phyloP scores from a whole-genome alignment of 225 moss, liverwort and hornwort species.

The Asterella californica region DNA sequence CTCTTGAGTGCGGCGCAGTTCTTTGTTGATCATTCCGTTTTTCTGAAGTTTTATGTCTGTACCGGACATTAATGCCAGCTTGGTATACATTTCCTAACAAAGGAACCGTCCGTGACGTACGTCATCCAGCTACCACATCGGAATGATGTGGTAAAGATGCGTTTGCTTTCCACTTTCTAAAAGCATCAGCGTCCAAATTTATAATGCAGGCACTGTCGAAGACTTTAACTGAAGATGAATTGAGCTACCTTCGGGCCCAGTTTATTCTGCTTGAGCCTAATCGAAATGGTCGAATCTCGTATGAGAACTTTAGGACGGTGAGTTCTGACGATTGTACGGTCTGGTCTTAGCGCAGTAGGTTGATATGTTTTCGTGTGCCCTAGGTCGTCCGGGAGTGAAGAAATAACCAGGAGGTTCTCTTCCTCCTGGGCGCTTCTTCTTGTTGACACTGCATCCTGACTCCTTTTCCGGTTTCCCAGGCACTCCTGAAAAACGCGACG shows the following conservation, averaged over 20 bases:
- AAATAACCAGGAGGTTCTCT: background rate
- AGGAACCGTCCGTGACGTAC: too few species aligned
- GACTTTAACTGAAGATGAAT: constrained; percentile 85
- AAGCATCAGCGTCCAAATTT: background rate
- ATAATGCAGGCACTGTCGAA: constrained; percentile 74
- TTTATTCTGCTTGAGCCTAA: constrained; percentile 92
- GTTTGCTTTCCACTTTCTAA: too few species aligned
- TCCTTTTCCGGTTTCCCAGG: constrained; percentile 36
- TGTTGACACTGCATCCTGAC: background rate
- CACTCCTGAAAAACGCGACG: constrained; percentile 74
- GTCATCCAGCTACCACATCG: too few species aligned
- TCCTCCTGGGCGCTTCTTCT: background rate
- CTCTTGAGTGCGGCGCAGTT: background rate
- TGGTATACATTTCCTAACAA: too few species aligned
- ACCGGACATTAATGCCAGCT: too few species aligned
- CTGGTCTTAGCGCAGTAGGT: background rate
- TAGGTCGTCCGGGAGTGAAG: background rate
- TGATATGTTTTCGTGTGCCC: background rate
- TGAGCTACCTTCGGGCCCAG: constrained; percentile 81
- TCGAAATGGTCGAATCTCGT: constrained; percentile 75
- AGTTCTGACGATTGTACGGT: background rate
- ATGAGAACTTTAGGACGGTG: constrained; percentile 93
- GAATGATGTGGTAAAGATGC: too few species aligned
- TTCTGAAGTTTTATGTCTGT: background rate
- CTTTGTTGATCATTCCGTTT: background rate